Percentiles rank a stretch among this genome's conserved stretches.
Conservation (phyloP, 192 early-diverging fungal species). For the Helicostylum pulchrum region DNA sequence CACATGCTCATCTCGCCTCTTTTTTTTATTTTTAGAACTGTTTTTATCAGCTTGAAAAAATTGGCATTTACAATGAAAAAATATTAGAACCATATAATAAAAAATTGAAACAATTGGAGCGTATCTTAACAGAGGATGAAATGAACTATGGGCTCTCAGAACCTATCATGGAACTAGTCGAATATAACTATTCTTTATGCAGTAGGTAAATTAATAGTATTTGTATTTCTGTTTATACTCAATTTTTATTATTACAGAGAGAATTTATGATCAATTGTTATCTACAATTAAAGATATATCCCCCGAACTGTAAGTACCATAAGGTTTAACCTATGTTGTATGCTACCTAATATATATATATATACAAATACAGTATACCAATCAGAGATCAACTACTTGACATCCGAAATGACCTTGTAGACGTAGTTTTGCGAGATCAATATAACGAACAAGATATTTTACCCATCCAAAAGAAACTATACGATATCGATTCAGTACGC, state of each 20-base stretch:
- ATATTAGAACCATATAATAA: background rate
- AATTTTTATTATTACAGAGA: background rate
- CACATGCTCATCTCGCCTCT: background rate
- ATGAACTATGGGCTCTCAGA: background rate
- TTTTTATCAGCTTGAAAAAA: background rate
- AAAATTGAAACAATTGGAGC: background rate
- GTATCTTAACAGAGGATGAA: background rate
- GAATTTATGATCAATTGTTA: slow-evolving; percentile 1
- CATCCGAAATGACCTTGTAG: no score
- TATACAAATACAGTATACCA: background rate
- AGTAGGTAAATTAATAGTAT: background rate
- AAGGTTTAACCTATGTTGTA: no score
- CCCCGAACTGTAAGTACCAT: background rate
- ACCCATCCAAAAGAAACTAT: no score
- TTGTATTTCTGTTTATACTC: background rate
- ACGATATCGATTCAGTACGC: no score
- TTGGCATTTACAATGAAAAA: background rate
- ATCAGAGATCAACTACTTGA: no score
- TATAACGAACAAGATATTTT: no score
- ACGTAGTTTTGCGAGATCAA: no score
- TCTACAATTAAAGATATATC: background rate
- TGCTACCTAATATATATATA: no score
- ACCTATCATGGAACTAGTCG: background rate
- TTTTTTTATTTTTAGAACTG: background rate
- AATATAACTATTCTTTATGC: background rate